Evolutionary conservation across 305 asterid species (phyloP), one percentile per base, ranked within the genome.

Genomic region (Plantago rigida): DNA sequence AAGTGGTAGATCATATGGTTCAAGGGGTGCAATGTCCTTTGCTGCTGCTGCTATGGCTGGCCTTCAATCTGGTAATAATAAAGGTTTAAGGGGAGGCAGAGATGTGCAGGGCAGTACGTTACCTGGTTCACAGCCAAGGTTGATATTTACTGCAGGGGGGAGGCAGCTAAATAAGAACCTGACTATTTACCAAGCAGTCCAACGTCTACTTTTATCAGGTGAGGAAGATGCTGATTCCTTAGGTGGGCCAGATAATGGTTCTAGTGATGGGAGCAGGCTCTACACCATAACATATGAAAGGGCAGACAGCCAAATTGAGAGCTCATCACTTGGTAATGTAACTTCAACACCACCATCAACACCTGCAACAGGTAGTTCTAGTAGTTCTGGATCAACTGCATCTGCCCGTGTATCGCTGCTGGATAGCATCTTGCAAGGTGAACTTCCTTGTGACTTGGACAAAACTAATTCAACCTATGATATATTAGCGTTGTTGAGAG

Each of bases 41-140:
- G 97, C 97, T 50, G 99, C 99, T 68, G 97, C 96, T 69, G 94
- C 99, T 41, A 93, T 93, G 97, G 95, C 95, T 71, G 99, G 99
- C 26, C 91, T 85, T 72, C 86, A 92, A 41, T 81, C 96, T 56
- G 86, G 87, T 51, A 87, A 78, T 56, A 80, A 84, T 69, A 80
- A 95, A 82, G 95, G 94, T 68, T 71, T 75, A 66, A 82, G 84
- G 66, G 99, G 87, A 46, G 82, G 81, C 69, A 83, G 92, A 81
- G 95, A 89, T 71, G 75, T 86, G 78, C 75, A 4, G 97, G 88
- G 5, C 90, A 77, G 26, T 29, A 82, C 80, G 48, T 59, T 75
- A 34, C 78, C 75, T 74, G 82, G 87, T 68, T 77, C 89, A 3
- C 85, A 84, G 4, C 82, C 82, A 31, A 85, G 82, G 54, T 77